Evolutionary conservation across 768 basidiomycete genomes (phyloP).

Genomic region (Terana coerulea): DNA sequence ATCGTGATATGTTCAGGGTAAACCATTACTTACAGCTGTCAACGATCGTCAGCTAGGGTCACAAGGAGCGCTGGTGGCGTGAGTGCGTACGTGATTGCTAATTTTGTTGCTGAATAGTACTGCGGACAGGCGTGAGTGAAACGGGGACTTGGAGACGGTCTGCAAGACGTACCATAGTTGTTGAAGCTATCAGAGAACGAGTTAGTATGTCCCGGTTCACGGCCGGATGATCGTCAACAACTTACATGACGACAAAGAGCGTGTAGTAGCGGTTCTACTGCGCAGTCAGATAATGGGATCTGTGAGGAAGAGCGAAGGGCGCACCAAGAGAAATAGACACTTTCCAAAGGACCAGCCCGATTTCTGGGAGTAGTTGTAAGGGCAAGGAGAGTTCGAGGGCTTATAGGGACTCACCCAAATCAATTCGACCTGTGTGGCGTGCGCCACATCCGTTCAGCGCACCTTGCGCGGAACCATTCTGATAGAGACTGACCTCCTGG

Average conservation of each 20-base stretch:
- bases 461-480: too few relatives aligned
- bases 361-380: slow-evolving; percentile 31
- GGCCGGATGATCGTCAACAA: too few relatives aligned
- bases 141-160: background rate
- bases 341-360: slow-evolving; percentile 57
- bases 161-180: slow-evolving; percentile 50
- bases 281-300: too few relatives aligned
- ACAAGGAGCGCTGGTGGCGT: too few relatives aligned
- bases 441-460: too few relatives aligned
- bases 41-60: too few relatives aligned
- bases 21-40: too few relatives aligned
- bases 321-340: slow-evolving; percentile 48
- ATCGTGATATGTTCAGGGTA: too few relatives aligned
- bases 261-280: slow-evolving; percentile 66
- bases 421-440: slow-evolving; percentile 51
- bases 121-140: background rate
- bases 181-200: slow-evolving; percentile 41
- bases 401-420: slow-evolving; percentile 58
- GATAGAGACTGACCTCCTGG: too few relatives aligned
- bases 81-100: background rate
- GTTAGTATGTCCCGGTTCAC: too few relatives aligned
- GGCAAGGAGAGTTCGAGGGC: too few relatives aligned
- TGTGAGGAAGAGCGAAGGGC: too few relatives aligned
- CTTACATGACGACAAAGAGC: slow-evolving; percentile 47
- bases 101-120: slow-evolving; percentile 1